These are phyloP conservation scores for Kazachstania sp. DNA, from an alignment of 1,139 yeast species.

Conservation along the genomic window DNA sequence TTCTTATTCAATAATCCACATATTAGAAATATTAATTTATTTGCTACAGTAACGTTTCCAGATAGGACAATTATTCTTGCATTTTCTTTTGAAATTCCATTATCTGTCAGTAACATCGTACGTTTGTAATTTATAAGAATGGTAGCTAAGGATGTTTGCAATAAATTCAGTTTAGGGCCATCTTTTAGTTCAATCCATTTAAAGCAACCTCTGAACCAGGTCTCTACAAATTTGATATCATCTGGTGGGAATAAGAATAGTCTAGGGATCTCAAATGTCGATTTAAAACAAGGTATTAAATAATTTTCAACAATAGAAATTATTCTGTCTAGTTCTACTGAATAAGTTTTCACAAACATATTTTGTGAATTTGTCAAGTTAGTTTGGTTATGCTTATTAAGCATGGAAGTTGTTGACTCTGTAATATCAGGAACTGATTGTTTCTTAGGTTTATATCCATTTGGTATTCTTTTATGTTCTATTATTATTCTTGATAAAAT, in stretches of 20 bases:
- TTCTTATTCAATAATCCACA: constrained; percentile 36
- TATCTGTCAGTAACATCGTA: constrained; percentile 18
- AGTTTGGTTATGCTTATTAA: not conserved
- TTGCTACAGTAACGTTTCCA: constrained; percentile 53
- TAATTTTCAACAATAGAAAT: constrained; percentile 22
- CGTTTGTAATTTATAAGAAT: constrained; percentile 36
- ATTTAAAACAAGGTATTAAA: constrained; percentile 27
- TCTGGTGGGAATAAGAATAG: constrained; percentile 29
- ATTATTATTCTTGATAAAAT: constrained; percentile 6
- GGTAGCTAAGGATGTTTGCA: constrained; percentile 41
- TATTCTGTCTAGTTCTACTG: constrained; percentile 19
- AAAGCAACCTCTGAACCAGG: constrained; percentile 50
- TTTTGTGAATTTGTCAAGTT: constrained; percentile 8
- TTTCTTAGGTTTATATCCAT: not conserved
- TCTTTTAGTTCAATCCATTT: constrained; percentile 59
- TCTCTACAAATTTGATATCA: constrained; percentile 27
- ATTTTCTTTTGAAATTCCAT: constrained; percentile 23
- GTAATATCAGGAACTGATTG: not conserved
- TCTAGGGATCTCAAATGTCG: constrained; percentile 31
- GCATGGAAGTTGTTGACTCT: not conserved
- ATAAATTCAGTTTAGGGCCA: constrained; percentile 36
- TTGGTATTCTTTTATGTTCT: not conserved
- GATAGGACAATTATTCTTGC: constrained; percentile 50
- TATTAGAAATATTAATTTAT: constrained; percentile 46
- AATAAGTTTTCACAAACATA: constrained; percentile 12